Percentiles rank a stretch among this genome's conserved stretches.
These are phyloP conservation scores for Cenchrus fungigraminus DNA, from an alignment of 176 grass and related monocot species.

Conservation along the genomic window DNA sequence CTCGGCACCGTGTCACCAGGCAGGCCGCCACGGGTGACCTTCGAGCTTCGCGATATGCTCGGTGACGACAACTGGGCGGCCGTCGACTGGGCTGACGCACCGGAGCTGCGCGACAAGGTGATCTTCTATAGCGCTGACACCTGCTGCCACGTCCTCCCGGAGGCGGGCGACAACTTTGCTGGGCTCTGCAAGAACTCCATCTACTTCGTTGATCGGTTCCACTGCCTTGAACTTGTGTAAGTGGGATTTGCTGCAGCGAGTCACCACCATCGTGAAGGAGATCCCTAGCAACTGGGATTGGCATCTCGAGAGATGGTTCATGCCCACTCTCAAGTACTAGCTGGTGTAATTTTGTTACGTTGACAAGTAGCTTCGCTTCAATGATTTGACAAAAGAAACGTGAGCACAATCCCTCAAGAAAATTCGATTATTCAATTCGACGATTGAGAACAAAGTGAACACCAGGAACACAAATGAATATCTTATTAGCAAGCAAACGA, in stretches of 20 bases:
- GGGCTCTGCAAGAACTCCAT: background rate
- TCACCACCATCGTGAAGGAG: background rate
- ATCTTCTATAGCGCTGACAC: background rate
- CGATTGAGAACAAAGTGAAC: too few species aligned
- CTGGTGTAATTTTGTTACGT: too few species aligned
- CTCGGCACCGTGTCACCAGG: background rate
- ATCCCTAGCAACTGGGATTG: background rate
- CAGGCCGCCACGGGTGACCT: background rate
- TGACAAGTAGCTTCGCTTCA: too few species aligned
- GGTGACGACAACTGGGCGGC: too few species aligned
- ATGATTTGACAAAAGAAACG: too few species aligned
- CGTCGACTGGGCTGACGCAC: background rate
- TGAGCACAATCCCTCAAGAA: too few species aligned
- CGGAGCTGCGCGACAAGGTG: background rate
- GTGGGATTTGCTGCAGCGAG: background rate
- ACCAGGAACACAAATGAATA: too few species aligned
- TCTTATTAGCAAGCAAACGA: too few species aligned
- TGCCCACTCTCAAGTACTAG: conserved; percentile 12
- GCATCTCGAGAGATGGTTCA: background rate
- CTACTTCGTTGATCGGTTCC: too few species aligned
- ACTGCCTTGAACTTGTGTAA: background rate
- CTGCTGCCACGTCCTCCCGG: background rate
- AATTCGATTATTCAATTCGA: too few species aligned
- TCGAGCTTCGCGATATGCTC: background rate
- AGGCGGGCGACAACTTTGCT: background rate